Conservation (phyloP, 441 rosid genomes). For the Heliophila coronopifolia region DNA sequence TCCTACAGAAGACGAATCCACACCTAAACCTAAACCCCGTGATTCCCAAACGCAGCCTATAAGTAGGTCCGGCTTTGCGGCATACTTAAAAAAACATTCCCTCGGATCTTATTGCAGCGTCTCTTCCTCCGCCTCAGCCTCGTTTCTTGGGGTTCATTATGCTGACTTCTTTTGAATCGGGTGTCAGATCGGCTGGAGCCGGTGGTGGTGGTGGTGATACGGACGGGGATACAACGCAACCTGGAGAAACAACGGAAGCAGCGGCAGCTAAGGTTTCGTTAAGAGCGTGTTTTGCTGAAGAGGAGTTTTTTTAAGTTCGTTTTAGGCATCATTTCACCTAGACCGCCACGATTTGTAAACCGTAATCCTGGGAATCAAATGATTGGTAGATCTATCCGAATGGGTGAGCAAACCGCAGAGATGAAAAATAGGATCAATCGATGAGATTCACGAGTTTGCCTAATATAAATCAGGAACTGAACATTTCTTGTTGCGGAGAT, state of each 20-base stretch:
- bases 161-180: background rate
- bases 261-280: conserved; percentile 35
- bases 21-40: conserved; percentile 83
- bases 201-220: conserved; percentile 10
- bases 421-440: too few species aligned
- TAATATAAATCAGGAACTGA: too few species aligned
- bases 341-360: too few species aligned
- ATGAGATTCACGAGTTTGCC: too few species aligned
- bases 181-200: conserved; percentile 10
- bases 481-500: too few species aligned
- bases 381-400: too few species aligned
- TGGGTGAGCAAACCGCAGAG: too few species aligned
- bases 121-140: conserved; percentile 9
- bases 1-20: conserved; percentile 57
- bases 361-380: too few species aligned
- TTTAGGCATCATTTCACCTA: too few species aligned
- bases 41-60: conserved; percentile 69
- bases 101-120: conserved; percentile 22
- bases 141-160: background rate
- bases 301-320: too few species aligned
- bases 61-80: too few species aligned
- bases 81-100: too few species aligned
- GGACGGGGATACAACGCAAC: conserved; percentile 20
- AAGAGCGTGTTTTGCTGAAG: conserved; percentile 48
- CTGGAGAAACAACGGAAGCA: conserved; percentile 7